Percentiles rank a stretch among this genome's conserved stretches.
Conservation (phyloP, 2,329 filamentous ascomycete species). For the Delphinella strobiligena region DNA sequence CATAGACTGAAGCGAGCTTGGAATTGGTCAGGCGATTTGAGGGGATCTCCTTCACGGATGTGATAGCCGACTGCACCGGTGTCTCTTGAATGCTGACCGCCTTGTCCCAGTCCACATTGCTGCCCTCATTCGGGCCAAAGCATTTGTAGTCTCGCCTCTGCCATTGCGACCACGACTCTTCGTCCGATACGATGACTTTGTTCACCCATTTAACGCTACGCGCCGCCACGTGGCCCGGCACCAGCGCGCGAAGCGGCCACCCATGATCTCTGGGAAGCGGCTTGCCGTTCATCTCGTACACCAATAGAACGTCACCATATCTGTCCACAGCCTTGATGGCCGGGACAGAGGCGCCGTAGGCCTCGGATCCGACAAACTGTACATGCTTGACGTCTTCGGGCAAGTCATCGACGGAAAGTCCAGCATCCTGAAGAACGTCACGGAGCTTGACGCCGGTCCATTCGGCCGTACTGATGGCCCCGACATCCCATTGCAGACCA, state of each 20-base stretch:
- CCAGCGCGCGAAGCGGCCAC: conserved; percentile 33
- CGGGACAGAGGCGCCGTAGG: conserved; percentile 51
- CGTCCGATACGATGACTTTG: conserved; percentile 50
- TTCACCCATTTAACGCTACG: conserved; percentile 59
- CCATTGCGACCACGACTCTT: conserved; percentile 55
- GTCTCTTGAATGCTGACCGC: conserved; percentile 56
- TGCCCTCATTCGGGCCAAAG: conserved; percentile 50
- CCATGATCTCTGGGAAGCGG: conserved; percentile 54
- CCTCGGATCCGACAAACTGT: conserved; percentile 47
- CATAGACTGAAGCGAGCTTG: conserved; percentile 9
- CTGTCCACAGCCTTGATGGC: conserved; percentile 47
- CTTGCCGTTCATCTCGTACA: conserved; percentile 49
- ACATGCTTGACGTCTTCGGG: conserved; percentile 34
- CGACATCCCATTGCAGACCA: conserved; percentile 47
- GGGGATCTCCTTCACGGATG: conserved; percentile 19
- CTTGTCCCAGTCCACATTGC: conserved; percentile 44
- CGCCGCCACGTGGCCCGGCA: conserved; percentile 52
- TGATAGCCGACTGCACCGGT: conserved; percentile 58
- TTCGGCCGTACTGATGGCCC: conserved; percentile 48
- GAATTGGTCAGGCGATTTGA: conserved; percentile 1
- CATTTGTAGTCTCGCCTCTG: conserved; percentile 57
- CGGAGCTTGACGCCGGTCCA: conserved; percentile 46
- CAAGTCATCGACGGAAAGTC: conserved; percentile 31
- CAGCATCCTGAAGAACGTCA: conserved; percentile 46
- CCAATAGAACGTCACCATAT: conserved; percentile 50